phyloP scores from a whole-genome alignment of 2,329 filamentous ascomycete genomes.

The Sporothrix brasiliensis region DNA sequence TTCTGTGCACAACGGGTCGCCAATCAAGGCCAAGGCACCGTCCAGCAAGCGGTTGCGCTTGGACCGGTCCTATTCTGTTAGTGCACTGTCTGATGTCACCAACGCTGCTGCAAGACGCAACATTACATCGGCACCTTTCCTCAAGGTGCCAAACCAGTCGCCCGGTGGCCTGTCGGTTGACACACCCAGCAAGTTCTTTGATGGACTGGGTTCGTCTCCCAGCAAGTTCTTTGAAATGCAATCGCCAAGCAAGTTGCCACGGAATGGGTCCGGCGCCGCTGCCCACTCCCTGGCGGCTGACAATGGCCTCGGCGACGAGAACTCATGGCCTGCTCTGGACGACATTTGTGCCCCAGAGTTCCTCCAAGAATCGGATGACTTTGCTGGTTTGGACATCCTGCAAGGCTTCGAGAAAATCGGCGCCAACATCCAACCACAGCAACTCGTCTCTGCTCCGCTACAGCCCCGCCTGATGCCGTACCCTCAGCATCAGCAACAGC shows the following conservation, averaged over 20 bases:
- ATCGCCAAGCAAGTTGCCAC: conserved; percentile 45
- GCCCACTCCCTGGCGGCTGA: neutral
- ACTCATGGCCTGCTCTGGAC: conserved; percentile 51
- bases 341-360: conserved; percentile 60
- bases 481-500: conserved; percentile 44
- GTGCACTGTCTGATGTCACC: conserved; percentile 64
- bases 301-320: conserved; percentile 45
- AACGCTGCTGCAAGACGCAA: conserved; percentile 57
- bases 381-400: conserved; percentile 68
- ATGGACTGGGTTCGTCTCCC: conserved; percentile 59
- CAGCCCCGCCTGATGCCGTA: conserved; percentile 42
- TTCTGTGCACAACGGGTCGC: conserved; percentile 61
- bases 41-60: conserved; percentile 62
- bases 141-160: conserved; percentile 52
- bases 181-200: conserved; percentile 62
- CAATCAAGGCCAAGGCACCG: conserved; percentile 65
- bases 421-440: conserved; percentile 44
- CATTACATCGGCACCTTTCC: conserved; percentile 53
- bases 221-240: conserved; percentile 53
- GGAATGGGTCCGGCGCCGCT: conserved; percentile 40
- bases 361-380: conserved; percentile 62
- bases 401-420: conserved; percentile 78
- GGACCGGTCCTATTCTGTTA: conserved; percentile 65
- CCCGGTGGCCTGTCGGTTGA: conserved; percentile 48
- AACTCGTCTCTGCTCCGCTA: conserved; percentile 38